Conservation (phyloP, 805 yeast species). For the Blastobotrys americana region DNA sequence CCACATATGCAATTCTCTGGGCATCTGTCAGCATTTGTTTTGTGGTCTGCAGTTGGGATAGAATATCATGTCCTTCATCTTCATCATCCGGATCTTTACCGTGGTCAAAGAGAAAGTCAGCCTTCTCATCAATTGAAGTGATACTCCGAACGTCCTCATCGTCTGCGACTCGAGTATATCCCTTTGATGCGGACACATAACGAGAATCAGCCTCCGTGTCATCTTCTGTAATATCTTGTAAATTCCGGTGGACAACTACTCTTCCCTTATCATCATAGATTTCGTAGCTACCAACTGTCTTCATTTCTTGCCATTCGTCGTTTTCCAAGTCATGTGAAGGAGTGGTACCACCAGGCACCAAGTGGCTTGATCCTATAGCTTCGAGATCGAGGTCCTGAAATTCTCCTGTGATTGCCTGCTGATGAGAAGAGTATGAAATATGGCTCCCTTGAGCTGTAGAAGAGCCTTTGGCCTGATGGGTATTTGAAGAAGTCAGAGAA, state of each 20-base stretch:
- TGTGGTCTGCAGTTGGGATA: constrained; percentile 70
- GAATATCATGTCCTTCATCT: constrained; percentile 41
- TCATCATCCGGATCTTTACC: constrained; percentile 28
- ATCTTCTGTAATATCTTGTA: constrained; percentile 17
- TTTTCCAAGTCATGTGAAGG: constrained; percentile 21
- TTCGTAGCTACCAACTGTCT: constrained; percentile 67
- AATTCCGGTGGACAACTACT: constrained; percentile 25
- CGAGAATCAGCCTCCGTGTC: constrained; percentile 11
- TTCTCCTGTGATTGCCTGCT: constrained; percentile 5
- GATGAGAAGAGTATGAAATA: constrained; percentile 18
- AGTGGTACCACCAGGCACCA: not conserved
- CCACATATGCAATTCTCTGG: constrained; percentile 88
- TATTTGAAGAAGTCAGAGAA: too few species aligned
- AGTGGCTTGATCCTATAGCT: too few species aligned
- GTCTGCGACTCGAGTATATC: constrained; percentile 83
- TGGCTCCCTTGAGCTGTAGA: not conserved
- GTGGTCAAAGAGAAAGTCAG: constrained; percentile 50
- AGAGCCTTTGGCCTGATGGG: too few species aligned
- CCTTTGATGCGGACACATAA: constrained; percentile 40
- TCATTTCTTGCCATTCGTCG: constrained; percentile 77
- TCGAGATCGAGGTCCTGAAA: constrained; percentile 2
- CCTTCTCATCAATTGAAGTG: constrained; percentile 43
- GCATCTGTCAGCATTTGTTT: constrained; percentile 71
- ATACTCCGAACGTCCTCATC: constrained; percentile 73
- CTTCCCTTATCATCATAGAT: constrained; percentile 69